Base-by-base conservation (phyloP, 257 asterid species). In the Henckelia pumila region DNA sequence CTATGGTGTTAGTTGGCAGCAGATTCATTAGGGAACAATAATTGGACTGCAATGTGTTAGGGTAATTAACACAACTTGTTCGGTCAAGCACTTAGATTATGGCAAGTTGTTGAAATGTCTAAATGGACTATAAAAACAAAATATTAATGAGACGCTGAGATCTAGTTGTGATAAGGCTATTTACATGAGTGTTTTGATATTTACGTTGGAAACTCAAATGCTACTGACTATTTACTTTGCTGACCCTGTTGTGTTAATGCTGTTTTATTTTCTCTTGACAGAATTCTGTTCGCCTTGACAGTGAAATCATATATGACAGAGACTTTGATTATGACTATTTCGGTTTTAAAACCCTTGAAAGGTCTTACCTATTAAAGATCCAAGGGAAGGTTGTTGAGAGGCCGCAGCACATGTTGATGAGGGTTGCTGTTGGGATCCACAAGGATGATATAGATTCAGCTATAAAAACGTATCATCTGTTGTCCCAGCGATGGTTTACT, bases 361-460 rank as follows among this genome's bases (percentile, higher is more conserved):
- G 85, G 69, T 83, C 88, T 28, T 83, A 83, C 73, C 95, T 94
- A 56, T 68, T 91, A 17, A 94, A 87, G 79, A 75, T 88, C 61
- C 81, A 84, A 56, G 99, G 95, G 32, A 83, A 85, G 74, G 95
- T 91, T 55, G 96, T 94, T 10, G 99, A 94, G 79, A 91, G 99
- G 73, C 99, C 99, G 33, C 97, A 94, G 2, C 99, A 94, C 82
- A 91, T 91, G 99, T 77, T 88, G 77, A 94, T 94, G 99, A 79
- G 99, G 73, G 99, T 94, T 61, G 63, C 99, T 81, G 97, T 94
- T 72, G 95, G 99, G 26, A 87, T 94, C 61, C 99, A 88, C 83
- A 88, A 90, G 61, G 88, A 84, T 59, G 89, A 94, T 61, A 84
- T 63, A 10, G 67, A 63, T 33, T 49, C 67, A 63, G 85, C 71